Evolutionary conservation across 2,329 filamentous ascomycete species (phyloP), one percentile per base, ranked within the genome.

Genomic region (Colletotrichum sp.): DNA sequence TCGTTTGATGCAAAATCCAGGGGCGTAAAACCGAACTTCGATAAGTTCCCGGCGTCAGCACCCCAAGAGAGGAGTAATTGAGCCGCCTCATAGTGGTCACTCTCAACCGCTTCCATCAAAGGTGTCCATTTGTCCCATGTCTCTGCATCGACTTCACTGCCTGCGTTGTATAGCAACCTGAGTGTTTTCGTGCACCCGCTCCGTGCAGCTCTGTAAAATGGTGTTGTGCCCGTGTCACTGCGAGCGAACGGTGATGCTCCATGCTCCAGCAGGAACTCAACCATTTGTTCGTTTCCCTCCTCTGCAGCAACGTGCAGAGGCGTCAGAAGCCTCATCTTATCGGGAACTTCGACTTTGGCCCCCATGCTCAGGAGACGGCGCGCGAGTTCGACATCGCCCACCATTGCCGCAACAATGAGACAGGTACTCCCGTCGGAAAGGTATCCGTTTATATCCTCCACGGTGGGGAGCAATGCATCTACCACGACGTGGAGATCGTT

Each of bases 71-170:
- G 25, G 9, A 28, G 55, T 3, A 59, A 27, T 13, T 0, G 2
- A 1, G 2, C 27, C 55, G 55, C 55, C 4, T 19, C 55, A 3
- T 1, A 0, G 3, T 59, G 27, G 3, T 4, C 55, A 27, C 3
- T 59, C 0, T 59, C 27, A 7, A 59, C 22, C 0, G 55, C 55
- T 11, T 59, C 27, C 55, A 59, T 59, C 55, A 59, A 59, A 19
- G 55, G 55, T 0, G 55, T 28, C 22, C 55, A 59, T 0, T 0
- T 81, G 16, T 78, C 78, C 25, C 83, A 82, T 52, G 78, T 84
- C 64, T 80, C 81, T n/a, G 44, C 44, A 48, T 22, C 44, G 0
- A 48, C 0, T 0, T 48, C 44, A 1, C 44, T 48, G 3, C 44
- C 44, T n/a, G 19, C 19, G 6, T 0, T 1, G 0, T 0, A 1